Evolutionary conservation across 2,329 filamentous ascomycete species (phyloP).

Genomic region (Diaporthe ilicicola): DNA sequence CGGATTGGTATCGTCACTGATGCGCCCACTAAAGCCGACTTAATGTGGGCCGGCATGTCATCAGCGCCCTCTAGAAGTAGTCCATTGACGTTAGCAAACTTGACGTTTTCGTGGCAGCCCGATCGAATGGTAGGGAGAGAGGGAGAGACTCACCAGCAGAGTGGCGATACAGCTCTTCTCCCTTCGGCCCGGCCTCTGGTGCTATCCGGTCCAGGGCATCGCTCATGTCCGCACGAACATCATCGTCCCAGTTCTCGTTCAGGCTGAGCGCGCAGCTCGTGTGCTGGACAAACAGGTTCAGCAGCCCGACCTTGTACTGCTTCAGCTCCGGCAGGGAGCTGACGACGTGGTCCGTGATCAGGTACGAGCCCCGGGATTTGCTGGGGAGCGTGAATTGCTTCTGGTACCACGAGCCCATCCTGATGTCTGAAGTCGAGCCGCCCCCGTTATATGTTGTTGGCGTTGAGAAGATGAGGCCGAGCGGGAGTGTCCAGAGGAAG

Average conservation of each 20-base stretch:
- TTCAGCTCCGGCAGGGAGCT: constrained; percentile 80
- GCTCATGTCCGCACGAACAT: constrained; percentile 92
- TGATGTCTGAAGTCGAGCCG: constrained; percentile 34
- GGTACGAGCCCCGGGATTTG: constrained; percentile 83
- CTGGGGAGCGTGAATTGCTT: constrained; percentile 84
- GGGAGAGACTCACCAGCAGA: constrained; percentile 19
- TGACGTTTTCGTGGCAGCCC: background rate
- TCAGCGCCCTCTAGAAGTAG: constrained; percentile 78
- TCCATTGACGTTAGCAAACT: background rate
- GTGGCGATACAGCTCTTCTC: constrained; percentile 82
- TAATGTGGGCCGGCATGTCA: constrained; percentile 97
- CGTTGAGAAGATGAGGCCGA: constrained; percentile 46
- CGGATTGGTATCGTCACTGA: constrained; percentile 91
- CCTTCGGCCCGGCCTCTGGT: constrained; percentile 77
- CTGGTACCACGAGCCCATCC: constrained; percentile 81
- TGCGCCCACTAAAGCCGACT: constrained; percentile 87
- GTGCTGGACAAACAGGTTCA: constrained; percentile 95
- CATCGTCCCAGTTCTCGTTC: constrained; percentile 89
- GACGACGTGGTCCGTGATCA: constrained; percentile 81
- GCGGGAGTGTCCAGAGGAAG: constrained; percentile 57
- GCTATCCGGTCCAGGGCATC: constrained; percentile 92
- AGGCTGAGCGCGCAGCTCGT: constrained; percentile 89
- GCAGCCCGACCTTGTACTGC: constrained; percentile 83
- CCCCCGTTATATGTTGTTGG: constrained; percentile 42
- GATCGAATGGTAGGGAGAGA: background rate